phyloP scores from a whole-genome alignment of 805 yeast genomes.

The Priceomyces fermenticarens region DNA sequence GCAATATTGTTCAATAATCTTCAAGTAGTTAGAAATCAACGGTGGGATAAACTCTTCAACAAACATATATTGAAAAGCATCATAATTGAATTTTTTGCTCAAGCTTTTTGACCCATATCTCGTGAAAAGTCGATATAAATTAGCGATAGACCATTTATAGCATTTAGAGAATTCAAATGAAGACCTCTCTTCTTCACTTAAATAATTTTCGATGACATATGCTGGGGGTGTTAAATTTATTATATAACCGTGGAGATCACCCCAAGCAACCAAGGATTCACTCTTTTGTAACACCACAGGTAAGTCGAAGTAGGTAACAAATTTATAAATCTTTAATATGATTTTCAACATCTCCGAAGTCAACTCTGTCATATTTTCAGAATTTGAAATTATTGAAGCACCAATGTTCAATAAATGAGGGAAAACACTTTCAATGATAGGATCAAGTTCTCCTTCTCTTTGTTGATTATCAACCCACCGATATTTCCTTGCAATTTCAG shows the following conservation, averaged over 20 bases:
- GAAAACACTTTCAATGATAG: slow-evolving; percentile 54
- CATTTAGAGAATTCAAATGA: slow-evolving; percentile 70
- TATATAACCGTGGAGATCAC: slow-evolving; percentile 68
- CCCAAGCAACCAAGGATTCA: slow-evolving; percentile 62
- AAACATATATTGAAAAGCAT: slow-evolving; percentile 58
- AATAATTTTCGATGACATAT: slow-evolving; percentile 48
- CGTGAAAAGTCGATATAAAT: slow-evolving; percentile 65
- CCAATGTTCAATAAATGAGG: slow-evolving; percentile 70
- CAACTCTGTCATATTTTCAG: slow-evolving; percentile 25
- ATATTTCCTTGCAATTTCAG: slow-evolving; percentile 66
- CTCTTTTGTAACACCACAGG: slow-evolving; percentile 57
- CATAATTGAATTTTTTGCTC: slow-evolving; percentile 50
- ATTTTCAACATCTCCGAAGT: slow-evolving; percentile 72
- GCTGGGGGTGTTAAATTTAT: slow-evolving; percentile 59
- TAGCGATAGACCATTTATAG: slow-evolving; percentile 80
- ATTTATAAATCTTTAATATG: slow-evolving; percentile 74
- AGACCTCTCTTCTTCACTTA: slow-evolving; percentile 40
- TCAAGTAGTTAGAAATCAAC: slow-evolving; percentile 59
- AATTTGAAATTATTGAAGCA: slow-evolving; percentile 38
- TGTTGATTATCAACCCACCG: slow-evolving; percentile 66
- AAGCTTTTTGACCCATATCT: slow-evolving; percentile 59
- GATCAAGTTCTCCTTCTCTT: slow-evolving; percentile 28
- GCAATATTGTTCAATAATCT: slow-evolving; percentile 74
- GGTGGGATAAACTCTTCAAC: slow-evolving; percentile 66
- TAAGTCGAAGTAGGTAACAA: slow-evolving; percentile 67